phyloP scores from a whole-genome alignment of 257 asterid species.

The Leonotis leonurus region DNA sequence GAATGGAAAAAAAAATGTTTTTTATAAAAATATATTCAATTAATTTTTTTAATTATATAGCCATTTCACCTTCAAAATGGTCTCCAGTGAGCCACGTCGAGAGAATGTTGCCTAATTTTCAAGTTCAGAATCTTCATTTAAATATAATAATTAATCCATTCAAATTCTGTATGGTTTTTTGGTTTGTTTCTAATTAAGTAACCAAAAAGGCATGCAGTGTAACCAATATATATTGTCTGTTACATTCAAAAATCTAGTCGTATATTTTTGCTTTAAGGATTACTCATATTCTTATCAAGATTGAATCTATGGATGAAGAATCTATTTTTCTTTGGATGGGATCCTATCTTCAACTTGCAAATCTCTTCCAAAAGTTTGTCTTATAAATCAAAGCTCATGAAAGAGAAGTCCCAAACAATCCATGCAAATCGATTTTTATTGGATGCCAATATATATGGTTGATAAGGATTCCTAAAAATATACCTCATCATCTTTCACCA shows the following conservation, averaged over 20 bases:
- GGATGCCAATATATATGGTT: slow-evolving; percentile 21
- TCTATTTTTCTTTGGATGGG: slow-evolving; percentile 13
- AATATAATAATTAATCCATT: too few species aligned
- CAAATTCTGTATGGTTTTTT: too few species aligned
- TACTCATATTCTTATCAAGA: slow-evolving; percentile 18
- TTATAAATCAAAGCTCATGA: slow-evolving; percentile 18
- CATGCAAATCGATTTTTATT: slow-evolving; percentile 25
- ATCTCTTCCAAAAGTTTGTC: slow-evolving; percentile 5
- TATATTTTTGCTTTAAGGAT: slow-evolving; percentile 1
- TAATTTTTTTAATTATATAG: too few species aligned
- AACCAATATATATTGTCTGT: background rate
- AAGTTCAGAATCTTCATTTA: too few species aligned
- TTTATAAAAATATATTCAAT: too few species aligned
- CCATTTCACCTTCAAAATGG: too few species aligned
- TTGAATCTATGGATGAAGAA: slow-evolving; percentile 23
- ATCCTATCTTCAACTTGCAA: slow-evolving; percentile 30
- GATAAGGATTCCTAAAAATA: slow-evolving; percentile 53
- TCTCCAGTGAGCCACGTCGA: too few species aligned
- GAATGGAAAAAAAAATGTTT: too few species aligned
- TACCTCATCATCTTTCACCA: slow-evolving; percentile 13
- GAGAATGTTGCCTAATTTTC: too few species aligned
- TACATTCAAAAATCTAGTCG: background rate
- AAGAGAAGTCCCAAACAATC: slow-evolving; percentile 16
- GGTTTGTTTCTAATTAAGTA: background rate
- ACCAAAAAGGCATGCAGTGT: background rate